phyloP scores from a whole-genome alignment of 2,329 filamentous ascomycete genomes.

The Pyrenochaeta sp. region DNA sequence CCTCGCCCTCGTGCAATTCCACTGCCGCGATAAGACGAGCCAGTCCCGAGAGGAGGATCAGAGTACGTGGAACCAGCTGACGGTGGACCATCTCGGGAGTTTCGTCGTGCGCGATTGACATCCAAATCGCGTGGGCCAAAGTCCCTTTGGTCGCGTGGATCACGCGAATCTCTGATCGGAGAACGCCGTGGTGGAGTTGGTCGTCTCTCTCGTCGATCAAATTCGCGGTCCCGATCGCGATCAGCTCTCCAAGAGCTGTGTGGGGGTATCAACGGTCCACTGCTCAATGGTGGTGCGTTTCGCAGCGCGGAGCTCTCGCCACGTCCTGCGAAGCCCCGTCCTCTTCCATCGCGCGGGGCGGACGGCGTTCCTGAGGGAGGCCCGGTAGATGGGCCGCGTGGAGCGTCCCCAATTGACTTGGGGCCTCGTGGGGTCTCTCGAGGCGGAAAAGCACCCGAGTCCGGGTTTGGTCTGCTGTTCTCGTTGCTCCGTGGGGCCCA shows the following conservation, averaged over 20 bases:
- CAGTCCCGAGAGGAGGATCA: constrained; percentile 65
- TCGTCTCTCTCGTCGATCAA: constrained; percentile 65
- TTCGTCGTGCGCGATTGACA: constrained; percentile 70
- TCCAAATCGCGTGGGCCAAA: constrained; percentile 68
- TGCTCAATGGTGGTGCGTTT: constrained; percentile 60
- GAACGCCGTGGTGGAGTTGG: constrained; percentile 70
- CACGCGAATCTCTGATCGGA: constrained; percentile 64
- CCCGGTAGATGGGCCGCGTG: constrained; percentile 47
- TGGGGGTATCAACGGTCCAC: constrained; percentile 42
- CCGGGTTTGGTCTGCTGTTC: constrained; percentile 34
- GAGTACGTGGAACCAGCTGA: constrained; percentile 76
- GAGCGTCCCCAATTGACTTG: constrained; percentile 75
- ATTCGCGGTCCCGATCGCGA: constrained; percentile 58
- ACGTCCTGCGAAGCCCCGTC: constrained; percentile 65
- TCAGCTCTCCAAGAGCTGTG: constrained; percentile 63
- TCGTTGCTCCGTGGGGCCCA: constrained; percentile 60
- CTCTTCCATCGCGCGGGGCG: constrained; percentile 62
- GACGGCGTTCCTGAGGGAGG: constrained; percentile 40
- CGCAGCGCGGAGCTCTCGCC: constrained; percentile 69
- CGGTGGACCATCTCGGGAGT: constrained; percentile 75
- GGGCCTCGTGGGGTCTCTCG: constrained; percentile 80
- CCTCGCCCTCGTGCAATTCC: constrained; percentile 61
- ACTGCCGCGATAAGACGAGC: constrained; percentile 61
- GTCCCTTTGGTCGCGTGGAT: constrained; percentile 70
- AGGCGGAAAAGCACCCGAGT: constrained; percentile 36